These are phyloP conservation scores for Urochloa ruziziensis DNA, from an alignment of 176 grass and related monocot species.

Conservation along the genomic window DNA sequence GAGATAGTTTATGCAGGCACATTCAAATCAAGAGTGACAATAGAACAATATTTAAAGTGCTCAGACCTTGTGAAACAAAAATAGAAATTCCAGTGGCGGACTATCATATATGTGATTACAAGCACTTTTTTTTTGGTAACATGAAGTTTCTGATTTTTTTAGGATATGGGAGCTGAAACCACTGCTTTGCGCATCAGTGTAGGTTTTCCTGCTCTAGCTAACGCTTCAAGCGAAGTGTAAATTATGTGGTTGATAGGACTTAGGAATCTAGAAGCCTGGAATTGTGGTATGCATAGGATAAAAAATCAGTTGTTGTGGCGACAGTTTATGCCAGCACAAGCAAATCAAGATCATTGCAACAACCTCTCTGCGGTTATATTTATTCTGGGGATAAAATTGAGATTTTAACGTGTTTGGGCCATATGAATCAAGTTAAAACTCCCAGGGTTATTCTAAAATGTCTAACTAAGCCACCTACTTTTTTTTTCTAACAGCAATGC, in stretches of 20 bases:
- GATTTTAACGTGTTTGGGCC: background rate
- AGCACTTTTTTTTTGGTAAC: background rate
- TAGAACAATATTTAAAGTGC: background rate
- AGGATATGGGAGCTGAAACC: background rate
- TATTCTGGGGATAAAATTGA: background rate
- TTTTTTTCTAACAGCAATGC: background rate
- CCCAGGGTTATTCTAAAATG: background rate
- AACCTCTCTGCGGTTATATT: background rate
- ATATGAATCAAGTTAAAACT: background rate
- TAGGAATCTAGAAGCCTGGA: background rate
- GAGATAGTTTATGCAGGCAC: background rate
- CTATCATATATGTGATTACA: background rate
- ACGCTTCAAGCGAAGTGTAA: background rate
- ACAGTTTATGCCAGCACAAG: background rate
- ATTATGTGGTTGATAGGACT: background rate
- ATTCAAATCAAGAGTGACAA: background rate
- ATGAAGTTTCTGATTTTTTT: background rate
- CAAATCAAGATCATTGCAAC: background rate
- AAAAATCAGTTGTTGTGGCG: background rate
- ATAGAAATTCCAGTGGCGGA: background rate
- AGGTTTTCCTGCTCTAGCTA: background rate
- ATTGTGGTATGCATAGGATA: background rate
- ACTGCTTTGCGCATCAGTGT: background rate
- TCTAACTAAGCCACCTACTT: background rate
- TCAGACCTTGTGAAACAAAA: background rate